Evolutionary conservation across 192 early-diverging fungal species (phyloP).

Genomic region (Rhizoclosmatium sp.): DNA sequence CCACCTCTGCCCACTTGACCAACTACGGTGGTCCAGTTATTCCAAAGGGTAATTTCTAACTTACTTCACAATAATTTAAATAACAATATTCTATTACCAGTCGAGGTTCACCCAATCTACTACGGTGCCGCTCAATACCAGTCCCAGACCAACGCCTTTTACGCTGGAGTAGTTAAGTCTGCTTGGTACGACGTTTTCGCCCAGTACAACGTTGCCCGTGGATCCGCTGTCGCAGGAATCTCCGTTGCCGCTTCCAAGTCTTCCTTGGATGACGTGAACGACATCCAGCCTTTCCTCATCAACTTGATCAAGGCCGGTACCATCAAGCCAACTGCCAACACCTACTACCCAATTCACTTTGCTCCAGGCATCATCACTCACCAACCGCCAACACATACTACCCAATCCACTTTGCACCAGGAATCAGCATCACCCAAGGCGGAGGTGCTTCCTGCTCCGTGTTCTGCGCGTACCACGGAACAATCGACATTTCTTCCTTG

Average conservation of each 20-base stretch:
- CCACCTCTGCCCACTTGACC: conserved; percentile 1
- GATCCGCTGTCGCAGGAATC: neutral
- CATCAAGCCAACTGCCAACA: conserved; percentile 32
- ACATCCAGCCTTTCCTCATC: conserved; percentile 10
- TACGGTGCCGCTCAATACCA: conserved; percentile 25
- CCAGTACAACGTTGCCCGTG: conserved; percentile 11
- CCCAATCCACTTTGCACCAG: too few relatives aligned
- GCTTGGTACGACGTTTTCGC: neutral
- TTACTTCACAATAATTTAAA: neutral
- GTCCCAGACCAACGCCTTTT: conserved; percentile 35
- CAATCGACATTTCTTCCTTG: too few relatives aligned
- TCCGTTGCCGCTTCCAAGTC: neutral
- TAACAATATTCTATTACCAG: conserved; percentile 4
- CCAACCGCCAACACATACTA: too few relatives aligned
- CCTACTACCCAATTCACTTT: conserved; percentile 34
- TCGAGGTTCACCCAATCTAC: conserved; percentile 35
- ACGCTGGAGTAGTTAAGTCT: conserved; percentile 16
- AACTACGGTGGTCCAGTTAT: conserved; percentile 25
- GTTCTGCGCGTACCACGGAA: too few relatives aligned
- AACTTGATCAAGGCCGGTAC: conserved; percentile 18
- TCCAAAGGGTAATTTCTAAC: neutral
- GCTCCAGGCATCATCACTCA: conserved; percentile 7
- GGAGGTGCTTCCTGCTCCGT: too few relatives aligned
- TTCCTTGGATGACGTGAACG: neutral
- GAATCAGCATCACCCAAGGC: too few relatives aligned